A percentile compares a stretch with the other conserved stretches of the same genome.
phyloP scores from a whole-genome alignment of 257 asterid genomes.

The Capsicum pubescens region DNA sequence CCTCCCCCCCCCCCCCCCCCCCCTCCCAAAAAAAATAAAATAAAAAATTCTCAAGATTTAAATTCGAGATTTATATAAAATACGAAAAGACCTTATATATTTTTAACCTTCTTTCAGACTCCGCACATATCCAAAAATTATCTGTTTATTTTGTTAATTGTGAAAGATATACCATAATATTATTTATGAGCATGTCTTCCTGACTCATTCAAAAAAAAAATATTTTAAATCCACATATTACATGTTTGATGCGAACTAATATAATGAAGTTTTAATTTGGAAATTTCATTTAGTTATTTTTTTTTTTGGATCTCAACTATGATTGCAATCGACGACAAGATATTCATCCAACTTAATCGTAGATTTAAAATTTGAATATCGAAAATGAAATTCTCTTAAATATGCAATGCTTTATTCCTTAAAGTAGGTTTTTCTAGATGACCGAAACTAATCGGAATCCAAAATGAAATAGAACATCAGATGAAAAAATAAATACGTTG shows the following conservation, averaged over 20 bases:
- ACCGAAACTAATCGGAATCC: background rate
- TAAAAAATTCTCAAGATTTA: too few species aligned
- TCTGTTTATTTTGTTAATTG: background rate
- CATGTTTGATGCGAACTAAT: too few species aligned
- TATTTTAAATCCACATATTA: too few species aligned
- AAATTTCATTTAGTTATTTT: background rate
- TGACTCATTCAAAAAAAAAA: background rate
- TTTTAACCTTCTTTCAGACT: too few species aligned
- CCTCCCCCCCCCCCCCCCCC: too few species aligned
- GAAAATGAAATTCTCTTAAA: background rate
- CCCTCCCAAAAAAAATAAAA: too few species aligned
- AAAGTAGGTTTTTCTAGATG: background rate
- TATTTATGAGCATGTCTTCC: background rate
- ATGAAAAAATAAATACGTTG: background rate
- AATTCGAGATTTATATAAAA: too few species aligned
- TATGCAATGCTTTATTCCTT: background rate
- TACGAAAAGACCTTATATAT: background rate
- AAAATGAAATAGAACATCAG: background rate
- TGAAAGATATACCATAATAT: background rate
- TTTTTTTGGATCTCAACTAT: background rate
- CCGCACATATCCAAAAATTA: too few species aligned
- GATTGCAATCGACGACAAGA: background rate
- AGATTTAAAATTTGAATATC: background rate
- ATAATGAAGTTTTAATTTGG: background rate
- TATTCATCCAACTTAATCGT: accelerated